phyloP scores from a whole-genome alignment of 495 filamentous ascomycete genomes.

The Aspergillus campestris region DNA sequence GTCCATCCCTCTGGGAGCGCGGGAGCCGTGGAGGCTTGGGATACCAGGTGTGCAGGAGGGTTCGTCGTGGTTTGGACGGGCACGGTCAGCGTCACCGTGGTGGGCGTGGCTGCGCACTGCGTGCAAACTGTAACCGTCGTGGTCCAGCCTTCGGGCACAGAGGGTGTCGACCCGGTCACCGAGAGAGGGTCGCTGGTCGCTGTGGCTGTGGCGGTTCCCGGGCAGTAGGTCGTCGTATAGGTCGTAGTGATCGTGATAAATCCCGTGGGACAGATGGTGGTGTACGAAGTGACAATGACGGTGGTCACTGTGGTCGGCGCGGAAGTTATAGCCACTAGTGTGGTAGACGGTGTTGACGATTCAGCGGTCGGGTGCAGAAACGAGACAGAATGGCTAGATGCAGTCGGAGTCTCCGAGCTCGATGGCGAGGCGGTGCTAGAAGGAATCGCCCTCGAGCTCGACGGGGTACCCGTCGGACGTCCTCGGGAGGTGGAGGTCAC shows the following conservation, averaged over 20 bases:
- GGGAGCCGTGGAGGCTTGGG: constrained; percentile 1
- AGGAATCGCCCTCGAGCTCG: neutral
- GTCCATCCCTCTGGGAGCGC: constrained; percentile 27
- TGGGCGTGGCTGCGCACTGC: constrained; percentile 32
- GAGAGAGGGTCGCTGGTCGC: constrained; percentile 17
- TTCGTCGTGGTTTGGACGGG: constrained; percentile 14
- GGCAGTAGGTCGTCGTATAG: constrained; percentile 31
- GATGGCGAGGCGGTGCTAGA: neutral
- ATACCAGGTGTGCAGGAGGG: constrained; percentile 1
- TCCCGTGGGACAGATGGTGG: constrained; percentile 36
- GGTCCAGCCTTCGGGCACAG: constrained; percentile 37
- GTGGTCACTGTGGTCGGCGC: constrained; percentile 24
- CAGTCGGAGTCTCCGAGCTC: neutral
- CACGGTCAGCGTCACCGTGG: constrained; percentile 36
- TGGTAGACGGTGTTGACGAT: constrained; percentile 5
- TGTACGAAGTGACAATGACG: constrained; percentile 35
- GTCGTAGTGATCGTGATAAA: constrained; percentile 38
- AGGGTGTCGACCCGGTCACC: constrained; percentile 10
- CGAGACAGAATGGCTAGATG: neutral
- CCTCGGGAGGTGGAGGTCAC: too few relatives aligned
- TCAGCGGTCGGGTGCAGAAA: neutral
- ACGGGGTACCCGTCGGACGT: neutral
- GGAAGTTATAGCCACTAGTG: constrained; percentile 11
- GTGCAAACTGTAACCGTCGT: constrained; percentile 43
- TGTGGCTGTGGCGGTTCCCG: constrained; percentile 19